Conservation (phyloP, 1,284 basidiomycete species). For the Pterulicium gracile region DNA sequence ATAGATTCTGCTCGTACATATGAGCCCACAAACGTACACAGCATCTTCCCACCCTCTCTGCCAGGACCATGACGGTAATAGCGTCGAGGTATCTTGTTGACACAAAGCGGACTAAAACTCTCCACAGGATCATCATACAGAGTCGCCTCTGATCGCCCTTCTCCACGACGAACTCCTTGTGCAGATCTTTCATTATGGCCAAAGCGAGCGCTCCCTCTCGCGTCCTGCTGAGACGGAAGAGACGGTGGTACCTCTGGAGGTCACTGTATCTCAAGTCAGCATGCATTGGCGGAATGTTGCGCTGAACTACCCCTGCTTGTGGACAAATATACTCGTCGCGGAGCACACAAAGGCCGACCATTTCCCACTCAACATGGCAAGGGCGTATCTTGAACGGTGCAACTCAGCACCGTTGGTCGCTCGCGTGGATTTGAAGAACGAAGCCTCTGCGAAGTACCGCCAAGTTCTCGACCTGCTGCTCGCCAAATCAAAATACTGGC, state of each 20-base stretch:
- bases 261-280: conserved; percentile 26
- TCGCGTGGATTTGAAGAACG: conserved; percentile 16
- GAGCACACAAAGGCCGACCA: conserved; percentile 8
- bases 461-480: conserved; percentile 6
- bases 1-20: no score
- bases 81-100: no score
- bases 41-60: no score
- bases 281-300: conserved; percentile 26
- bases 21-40: no score
- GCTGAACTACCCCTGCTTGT: conserved; percentile 23
- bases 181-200: background rate
- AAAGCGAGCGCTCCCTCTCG: background rate
- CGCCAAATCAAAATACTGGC: background rate
- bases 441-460: background rate
- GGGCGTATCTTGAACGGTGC: conserved; percentile 25
- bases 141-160: background rate
- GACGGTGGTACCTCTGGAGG: conserved; percentile 20
- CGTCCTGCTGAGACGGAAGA: background rate
- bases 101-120: no score
- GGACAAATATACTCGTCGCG: conserved; percentile 23
- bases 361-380: conserved; percentile 15
- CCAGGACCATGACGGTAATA: no score
- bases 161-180: background rate
- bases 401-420: conserved; percentile 20
- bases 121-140: no score